Conservation (phyloP, 2,329 filamentous ascomycete genomes). For the Arachnomyces sp. region DNA sequence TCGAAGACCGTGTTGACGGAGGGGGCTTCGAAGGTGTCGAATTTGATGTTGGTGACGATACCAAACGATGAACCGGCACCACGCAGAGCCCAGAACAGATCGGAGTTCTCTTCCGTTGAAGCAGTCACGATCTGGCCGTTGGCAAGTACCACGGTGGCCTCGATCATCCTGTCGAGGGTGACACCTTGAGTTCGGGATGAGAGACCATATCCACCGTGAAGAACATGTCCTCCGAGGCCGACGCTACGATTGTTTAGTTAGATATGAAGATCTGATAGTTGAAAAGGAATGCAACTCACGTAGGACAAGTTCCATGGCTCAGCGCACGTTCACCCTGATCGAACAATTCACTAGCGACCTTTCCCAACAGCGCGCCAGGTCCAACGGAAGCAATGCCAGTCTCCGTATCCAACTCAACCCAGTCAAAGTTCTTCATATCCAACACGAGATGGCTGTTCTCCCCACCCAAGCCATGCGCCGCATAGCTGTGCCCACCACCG, state of each 20-base stretch:
- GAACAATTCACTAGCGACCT: constrained; percentile 18
- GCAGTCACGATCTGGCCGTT: constrained; percentile 33
- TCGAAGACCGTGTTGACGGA: constrained; percentile 46
- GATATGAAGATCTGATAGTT: background rate
- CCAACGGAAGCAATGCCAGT: constrained; percentile 17
- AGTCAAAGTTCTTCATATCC: constrained; percentile 16
- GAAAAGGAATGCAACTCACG: constrained; percentile 1
- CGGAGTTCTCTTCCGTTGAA: constrained; percentile 26
- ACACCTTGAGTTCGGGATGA: constrained; percentile 41
- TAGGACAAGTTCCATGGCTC: constrained; percentile 19
- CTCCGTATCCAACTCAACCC: constrained; percentile 13
- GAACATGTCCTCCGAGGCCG: constrained; percentile 20
- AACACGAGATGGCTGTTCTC: constrained; percentile 17
- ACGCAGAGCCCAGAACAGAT: constrained; percentile 45
- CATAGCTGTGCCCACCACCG: constrained; percentile 46
- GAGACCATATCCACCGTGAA: constrained; percentile 18
- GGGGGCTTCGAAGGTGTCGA: constrained; percentile 27
- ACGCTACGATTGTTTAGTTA: constrained; percentile 9
- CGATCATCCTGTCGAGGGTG: constrained; percentile 40
- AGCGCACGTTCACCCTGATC: constrained; percentile 15
- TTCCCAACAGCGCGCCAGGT: constrained; percentile 16
- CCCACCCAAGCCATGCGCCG: constrained; percentile 16
- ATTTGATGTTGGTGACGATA: constrained; percentile 38
- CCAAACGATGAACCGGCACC: constrained; percentile 49
- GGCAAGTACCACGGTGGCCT: constrained; percentile 40